phyloP scores from a whole-genome alignment of 2,329 filamentous ascomycete species.

The Alternaria rosae region DNA sequence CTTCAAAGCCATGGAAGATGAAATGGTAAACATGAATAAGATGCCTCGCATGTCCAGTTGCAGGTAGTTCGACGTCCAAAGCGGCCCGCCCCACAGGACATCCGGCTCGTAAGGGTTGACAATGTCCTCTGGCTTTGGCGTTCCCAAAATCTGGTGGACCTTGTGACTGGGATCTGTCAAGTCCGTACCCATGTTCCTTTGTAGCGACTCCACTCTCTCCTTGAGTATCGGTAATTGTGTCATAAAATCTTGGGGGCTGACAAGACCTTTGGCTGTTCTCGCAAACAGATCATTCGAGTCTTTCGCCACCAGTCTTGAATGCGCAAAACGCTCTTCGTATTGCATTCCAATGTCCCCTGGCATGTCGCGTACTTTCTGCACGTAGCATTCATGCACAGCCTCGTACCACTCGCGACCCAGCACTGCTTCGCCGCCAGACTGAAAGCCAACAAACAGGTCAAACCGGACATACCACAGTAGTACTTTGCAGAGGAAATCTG shows the following conservation, averaged over 20 bases:
- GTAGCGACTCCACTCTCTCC: constrained; percentile 54
- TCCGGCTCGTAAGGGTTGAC: constrained; percentile 76
- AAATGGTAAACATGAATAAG: constrained; percentile 80
- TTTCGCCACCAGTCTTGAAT: constrained; percentile 75
- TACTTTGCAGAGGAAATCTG: constrained; percentile 73
- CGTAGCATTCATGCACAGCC: constrained; percentile 68
- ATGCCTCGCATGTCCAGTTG: constrained; percentile 80
- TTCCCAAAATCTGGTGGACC: constrained; percentile 68
- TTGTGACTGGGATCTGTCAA: constrained; percentile 69
- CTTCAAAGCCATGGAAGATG: constrained; percentile 67
- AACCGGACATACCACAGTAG: constrained; percentile 91
- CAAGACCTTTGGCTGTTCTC: constrained; percentile 68
- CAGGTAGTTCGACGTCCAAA: constrained; percentile 78
- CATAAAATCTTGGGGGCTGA: constrained; percentile 70
- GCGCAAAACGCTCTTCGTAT: constrained; percentile 71
- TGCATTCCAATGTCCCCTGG: constrained; percentile 71
- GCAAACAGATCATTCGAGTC: constrained; percentile 83
- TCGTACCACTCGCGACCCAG: constrained; percentile 82
- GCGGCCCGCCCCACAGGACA: constrained; percentile 69
- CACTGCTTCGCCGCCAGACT: constrained; percentile 78
- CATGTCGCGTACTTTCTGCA: constrained; percentile 63
- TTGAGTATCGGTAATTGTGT: constrained; percentile 61
- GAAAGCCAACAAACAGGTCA: constrained; percentile 82
- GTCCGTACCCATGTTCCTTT: constrained; percentile 64
- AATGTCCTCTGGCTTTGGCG: constrained; percentile 68